Evolutionary conservation across 2,329 filamentous ascomycete genomes (phyloP), one percentile per base, ranked within the genome.

Genomic region (Botrytis pseudocinerea): DNA sequence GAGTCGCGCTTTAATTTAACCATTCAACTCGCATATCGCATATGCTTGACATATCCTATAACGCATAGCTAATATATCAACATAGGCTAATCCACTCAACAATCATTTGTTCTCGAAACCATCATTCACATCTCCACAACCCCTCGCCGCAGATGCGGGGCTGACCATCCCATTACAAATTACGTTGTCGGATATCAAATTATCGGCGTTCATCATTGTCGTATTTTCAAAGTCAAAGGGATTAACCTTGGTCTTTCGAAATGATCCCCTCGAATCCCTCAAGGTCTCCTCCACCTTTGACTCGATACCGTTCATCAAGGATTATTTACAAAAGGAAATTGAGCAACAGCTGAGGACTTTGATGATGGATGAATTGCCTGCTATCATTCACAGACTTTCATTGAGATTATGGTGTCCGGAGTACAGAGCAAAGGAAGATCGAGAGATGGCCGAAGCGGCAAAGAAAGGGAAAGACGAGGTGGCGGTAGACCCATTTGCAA

Each of bases 211-310:
- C 82, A 97, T 99, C 78, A 98, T 99, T 73, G 83, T 99, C 68
- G 96, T 99, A 75, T 99, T 99, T 82, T 98, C 95, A 4, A 95
- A 94, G 81, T 94, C 97, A 84, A 99, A 99, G 82, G 96, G 96
- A 32, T 88, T 99, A 73, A 99, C 96, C 1, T 87, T 99, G 65
- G 96, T 99, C 62, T 99, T 99, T 82, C 92, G 96, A 79, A 98
- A 99, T 87, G 96, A 99, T 81, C 96, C 96, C 7, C 90, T 99
- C 75, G 96, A 99, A 82, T 98, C 95, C 7, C 90, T 99, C 80
- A 98, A 98, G 85, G 96, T 99, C 77, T 98, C 95, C 0, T 98
- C 95, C 77, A 99, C 96, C 62, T 99, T 99, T 83, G 96, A 99
- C 84, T 97, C 95, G 20, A 99, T 99, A 79, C 95, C 96, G 62